These are phyloP conservation scores for Ustilago esculenta DNA, from an alignment of 1,284 basidiomycete species.

Conservation along the genomic window DNA sequence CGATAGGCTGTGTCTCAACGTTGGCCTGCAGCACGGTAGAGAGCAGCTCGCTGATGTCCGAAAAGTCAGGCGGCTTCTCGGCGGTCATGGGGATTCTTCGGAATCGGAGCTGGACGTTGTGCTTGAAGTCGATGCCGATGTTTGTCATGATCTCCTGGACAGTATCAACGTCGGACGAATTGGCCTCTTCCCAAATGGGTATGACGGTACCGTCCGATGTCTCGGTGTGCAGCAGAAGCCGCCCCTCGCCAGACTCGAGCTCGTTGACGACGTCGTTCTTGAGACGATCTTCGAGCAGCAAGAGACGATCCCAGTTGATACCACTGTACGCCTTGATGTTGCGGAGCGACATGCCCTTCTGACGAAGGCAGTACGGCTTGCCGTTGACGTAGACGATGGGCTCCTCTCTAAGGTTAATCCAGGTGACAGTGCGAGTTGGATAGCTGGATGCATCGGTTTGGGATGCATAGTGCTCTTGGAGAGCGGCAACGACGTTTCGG, in stretches of 20 bases:
- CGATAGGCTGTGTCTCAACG: constrained; percentile 78
- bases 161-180: constrained; percentile 79
- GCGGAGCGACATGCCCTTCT: constrained; percentile 61
- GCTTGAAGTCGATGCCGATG: constrained; percentile 45
- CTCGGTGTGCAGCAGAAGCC: constrained; percentile 90
- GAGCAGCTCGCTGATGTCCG: constrained; percentile 72
- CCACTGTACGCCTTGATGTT: constrained; percentile 65
- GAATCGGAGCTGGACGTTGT: constrained; percentile 77
- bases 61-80: constrained; percentile 69
- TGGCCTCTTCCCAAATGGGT: constrained; percentile 93
- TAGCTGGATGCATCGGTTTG: constrained; percentile 20
- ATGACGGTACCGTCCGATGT: constrained; percentile 86
- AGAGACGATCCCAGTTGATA: constrained; percentile 61
- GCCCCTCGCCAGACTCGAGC: constrained; percentile 82
- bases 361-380: constrained; percentile 70
- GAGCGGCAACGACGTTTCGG: constrained; percentile 77
- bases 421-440: constrained; percentile 72
- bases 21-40: constrained; percentile 82
- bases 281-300: constrained; percentile 79
- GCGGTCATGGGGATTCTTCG: constrained; percentile 88
- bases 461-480: constrained; percentile 49
- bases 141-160: constrained; percentile 87
- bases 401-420: constrained; percentile 89
- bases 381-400: constrained; percentile 95
- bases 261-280: constrained; percentile 89